Evolutionary conservation across 352 stramenopile species (phyloP).

Genomic region (Phytophthora pluvialis): DNA sequence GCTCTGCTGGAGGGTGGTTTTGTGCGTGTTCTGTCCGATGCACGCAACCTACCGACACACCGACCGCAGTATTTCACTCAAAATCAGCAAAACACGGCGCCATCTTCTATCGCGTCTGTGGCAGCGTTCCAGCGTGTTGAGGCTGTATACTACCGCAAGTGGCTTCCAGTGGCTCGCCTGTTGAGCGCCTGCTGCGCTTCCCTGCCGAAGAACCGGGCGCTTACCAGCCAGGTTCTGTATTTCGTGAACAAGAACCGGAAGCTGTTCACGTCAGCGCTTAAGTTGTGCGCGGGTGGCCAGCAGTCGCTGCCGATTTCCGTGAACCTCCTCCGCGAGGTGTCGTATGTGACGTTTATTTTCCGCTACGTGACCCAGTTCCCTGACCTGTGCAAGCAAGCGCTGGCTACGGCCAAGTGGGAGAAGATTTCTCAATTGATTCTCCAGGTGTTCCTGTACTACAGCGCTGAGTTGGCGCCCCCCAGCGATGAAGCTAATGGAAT

Average conservation of each 20-base stretch:
- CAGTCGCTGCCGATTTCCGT: constrained; percentile 50
- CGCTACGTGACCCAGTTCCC: constrained; percentile 81
- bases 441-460: constrained; percentile 71
- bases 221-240: constrained; percentile 63
- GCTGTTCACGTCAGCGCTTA: constrained; percentile 70
- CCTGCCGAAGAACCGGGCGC: constrained; percentile 71
- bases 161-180: constrained; percentile 73
- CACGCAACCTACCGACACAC: constrained; percentile 69
- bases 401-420: constrained; percentile 71
- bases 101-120: constrained; percentile 40
- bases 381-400: constrained; percentile 67
- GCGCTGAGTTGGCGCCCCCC: constrained; percentile 55
- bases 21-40: constrained; percentile 66
- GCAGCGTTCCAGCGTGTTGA: constrained; percentile 68
- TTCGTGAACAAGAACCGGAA: constrained; percentile 77
- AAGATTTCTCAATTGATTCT: constrained; percentile 79
- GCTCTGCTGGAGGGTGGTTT: constrained; percentile 77
- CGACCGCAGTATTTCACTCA: constrained; percentile 65
- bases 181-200: constrained; percentile 64
- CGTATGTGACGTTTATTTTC: constrained; percentile 83
- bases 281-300: constrained; percentile 46
- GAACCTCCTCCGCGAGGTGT: constrained; percentile 68
- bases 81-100: constrained; percentile 37
- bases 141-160: constrained; percentile 76
- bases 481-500: constrained; percentile 40